Conservation (phyloP, 768 basidiomycete genomes). For the Sutorius australiensis region DNA sequence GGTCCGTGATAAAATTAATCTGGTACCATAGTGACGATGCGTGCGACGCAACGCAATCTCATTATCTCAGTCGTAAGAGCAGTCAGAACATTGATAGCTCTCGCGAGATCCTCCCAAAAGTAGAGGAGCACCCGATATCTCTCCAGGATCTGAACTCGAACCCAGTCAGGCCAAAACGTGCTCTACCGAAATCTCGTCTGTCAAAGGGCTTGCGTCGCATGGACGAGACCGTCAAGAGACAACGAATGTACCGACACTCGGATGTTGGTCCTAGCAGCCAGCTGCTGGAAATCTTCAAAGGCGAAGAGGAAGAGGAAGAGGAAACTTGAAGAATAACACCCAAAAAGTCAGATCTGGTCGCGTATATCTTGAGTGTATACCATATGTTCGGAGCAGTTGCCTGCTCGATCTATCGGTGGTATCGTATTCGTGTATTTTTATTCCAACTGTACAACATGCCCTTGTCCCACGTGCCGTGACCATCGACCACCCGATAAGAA, state of each 20-base stretch:
- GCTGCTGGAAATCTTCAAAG: not conserved
- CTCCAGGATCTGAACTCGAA: slow-evolving; percentile 9
- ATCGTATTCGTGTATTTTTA: slow-evolving; percentile 7
- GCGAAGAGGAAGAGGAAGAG: slow-evolving; percentile 14
- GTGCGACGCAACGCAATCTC: not conserved
- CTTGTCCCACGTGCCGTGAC: not conserved
- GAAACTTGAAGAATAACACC: slow-evolving; percentile 1
- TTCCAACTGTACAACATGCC: not conserved
- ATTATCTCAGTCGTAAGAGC: slow-evolving; percentile 2
- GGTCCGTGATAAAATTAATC: not conserved
- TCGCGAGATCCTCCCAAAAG: slow-evolving; percentile 18
- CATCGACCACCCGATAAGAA: not conserved
- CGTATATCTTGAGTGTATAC: not conserved
- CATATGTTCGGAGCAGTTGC: not conserved
- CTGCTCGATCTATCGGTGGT: not conserved
- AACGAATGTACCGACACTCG: slow-evolving; percentile 19
- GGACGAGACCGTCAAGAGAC: slow-evolving; percentile 20
- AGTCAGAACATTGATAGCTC: slow-evolving; percentile 11
- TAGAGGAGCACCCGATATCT: slow-evolving; percentile 17
- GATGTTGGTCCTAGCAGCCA: slow-evolving; percentile 16
- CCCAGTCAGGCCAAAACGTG: slow-evolving; percentile 24
- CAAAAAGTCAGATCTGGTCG: not conserved
- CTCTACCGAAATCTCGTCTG: slow-evolving; percentile 24
- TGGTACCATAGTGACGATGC: slow-evolving; percentile 4
- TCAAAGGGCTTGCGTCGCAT: not conserved